phyloP scores from a whole-genome alignment of 1,284 basidiomycete species.

The Hymenochaete sp. region DNA sequence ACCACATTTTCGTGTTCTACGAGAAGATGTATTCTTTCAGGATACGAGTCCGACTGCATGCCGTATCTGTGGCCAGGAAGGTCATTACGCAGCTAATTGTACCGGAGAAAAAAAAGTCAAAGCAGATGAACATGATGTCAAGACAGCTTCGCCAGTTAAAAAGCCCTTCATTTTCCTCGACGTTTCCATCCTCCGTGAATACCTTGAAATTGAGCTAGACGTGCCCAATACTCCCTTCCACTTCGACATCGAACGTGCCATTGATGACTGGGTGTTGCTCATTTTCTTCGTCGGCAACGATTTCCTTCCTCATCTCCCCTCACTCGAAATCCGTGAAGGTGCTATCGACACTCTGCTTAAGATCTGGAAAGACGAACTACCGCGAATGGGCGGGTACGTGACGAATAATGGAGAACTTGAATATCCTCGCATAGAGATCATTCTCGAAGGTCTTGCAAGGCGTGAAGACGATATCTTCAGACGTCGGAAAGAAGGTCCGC shows the following conservation, averaged over 20 bases:
- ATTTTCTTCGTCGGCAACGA: conserved; percentile 99
- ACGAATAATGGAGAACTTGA: conserved; percentile 92
- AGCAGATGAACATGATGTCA: conserved; percentile 43
- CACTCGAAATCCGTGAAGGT: conserved; percentile 97
- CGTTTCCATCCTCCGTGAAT: conserved; percentile 91
- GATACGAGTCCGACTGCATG: conserved; percentile 71
- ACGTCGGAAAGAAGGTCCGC: conserved; percentile 82
- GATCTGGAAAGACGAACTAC: conserved; percentile 92
- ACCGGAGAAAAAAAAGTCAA: conserved; percentile 53
- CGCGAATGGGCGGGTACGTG: conserved; percentile 93
- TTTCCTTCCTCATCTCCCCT: conserved; percentile 96
- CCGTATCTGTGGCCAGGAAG: conserved; percentile 87
- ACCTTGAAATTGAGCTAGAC: conserved; percentile 92
- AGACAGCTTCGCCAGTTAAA: conserved; percentile 65
- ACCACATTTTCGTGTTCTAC: conserved; percentile 92
- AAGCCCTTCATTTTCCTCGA: conserved; percentile 99
- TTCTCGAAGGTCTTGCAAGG: conserved; percentile 87
- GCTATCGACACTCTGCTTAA: conserved; percentile 94
- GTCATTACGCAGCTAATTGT: conserved; percentile 93
- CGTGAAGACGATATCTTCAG: conserved; percentile 96
- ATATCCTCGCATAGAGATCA: conserved; percentile 81
- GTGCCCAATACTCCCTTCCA: conserved; percentile 71
- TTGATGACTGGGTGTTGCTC: conserved; percentile 99
- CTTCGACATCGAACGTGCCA: conserved; percentile 94
- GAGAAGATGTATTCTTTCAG: conserved; percentile 96